These are phyloP conservation scores for Albugo laibachii DNA, from an alignment of 352 stramenopile genomes.

Conservation along the genomic window DNA sequence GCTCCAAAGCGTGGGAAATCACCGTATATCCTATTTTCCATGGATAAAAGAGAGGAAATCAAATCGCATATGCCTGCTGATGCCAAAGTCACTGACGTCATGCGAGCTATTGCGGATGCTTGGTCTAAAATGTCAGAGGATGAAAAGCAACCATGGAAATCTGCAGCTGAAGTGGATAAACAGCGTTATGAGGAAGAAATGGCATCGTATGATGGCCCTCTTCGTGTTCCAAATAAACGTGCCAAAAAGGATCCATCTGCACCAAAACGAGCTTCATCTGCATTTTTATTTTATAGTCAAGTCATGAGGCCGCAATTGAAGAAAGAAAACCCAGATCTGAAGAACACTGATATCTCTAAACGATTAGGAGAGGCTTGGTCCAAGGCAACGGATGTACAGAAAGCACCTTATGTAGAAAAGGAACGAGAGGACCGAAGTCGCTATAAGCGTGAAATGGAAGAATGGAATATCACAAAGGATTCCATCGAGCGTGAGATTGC, in stretches of 20 bases:
- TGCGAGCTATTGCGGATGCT: constrained; percentile 79
- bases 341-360: constrained; percentile 92
- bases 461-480: constrained; percentile 75
- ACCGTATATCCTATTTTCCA: constrained; percentile 85
- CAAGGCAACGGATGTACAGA: constrained; percentile 81
- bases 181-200: constrained; percentile 88
- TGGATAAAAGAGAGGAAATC: constrained; percentile 81
- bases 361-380: constrained; percentile 85
- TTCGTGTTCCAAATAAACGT: constrained; percentile 84
- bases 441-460: constrained; percentile 87
- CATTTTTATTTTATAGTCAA: constrained; percentile 89
- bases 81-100: constrained; percentile 82
- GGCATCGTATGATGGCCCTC: constrained; percentile 77
- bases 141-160: constrained; percentile 85
- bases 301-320: constrained; percentile 81
- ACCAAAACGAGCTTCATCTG: constrained; percentile 85
- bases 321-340: constrained; percentile 84
- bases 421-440: constrained; percentile 79
- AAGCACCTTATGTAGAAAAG: constrained; percentile 82
- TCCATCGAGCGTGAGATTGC: constrained; percentile 46
- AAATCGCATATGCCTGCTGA: constrained; percentile 69
- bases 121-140: constrained; percentile 81
- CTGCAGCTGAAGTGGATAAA: constrained; percentile 85
- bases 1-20: constrained; percentile 81
- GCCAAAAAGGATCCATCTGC: constrained; percentile 89